phyloP scores from a whole-genome alignment of 2,329 filamentous ascomycete species.

The Colletotrichum viniferum region DNA sequence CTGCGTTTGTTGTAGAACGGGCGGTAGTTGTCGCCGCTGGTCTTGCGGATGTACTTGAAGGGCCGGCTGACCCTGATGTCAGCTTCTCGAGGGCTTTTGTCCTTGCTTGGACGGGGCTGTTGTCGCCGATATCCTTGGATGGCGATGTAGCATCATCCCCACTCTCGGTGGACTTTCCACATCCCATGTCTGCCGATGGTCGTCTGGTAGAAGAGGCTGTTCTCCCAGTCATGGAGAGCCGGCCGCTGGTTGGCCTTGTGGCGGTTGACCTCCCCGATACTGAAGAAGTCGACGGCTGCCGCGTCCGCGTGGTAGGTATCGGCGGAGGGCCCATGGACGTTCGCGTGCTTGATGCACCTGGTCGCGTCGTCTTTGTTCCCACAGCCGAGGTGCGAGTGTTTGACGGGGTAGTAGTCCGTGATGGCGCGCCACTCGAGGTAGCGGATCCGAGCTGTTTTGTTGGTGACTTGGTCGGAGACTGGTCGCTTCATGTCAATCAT shows the following conservation, averaged over 20 bases:
- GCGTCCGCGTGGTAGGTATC: conserved; percentile 47
- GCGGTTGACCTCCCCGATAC: conserved; percentile 27
- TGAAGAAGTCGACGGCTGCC: conserved; percentile 51
- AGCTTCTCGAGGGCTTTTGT: conserved; percentile 58
- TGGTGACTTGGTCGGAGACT: conserved; percentile 82
- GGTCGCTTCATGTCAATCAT: conserved; percentile 2
- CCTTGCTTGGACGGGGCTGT: conserved; percentile 55
- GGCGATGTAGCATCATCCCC: conserved; percentile 48
- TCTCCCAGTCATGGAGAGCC: conserved; percentile 42
- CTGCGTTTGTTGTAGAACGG: conserved; percentile 42
- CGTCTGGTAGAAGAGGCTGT: conserved; percentile 43
- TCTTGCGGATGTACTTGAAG: conserved; percentile 32
- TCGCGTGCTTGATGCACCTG: conserved; percentile 58
- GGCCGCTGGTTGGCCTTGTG: conserved; percentile 43
- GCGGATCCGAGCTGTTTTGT: conserved; percentile 71
- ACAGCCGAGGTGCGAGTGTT: conserved; percentile 52
- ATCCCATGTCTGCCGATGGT: conserved; percentile 51
- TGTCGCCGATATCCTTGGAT: conserved; percentile 56
- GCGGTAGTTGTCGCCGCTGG: conserved; percentile 32
- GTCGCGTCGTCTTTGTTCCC: conserved; percentile 52
- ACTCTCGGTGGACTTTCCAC: conserved; percentile 41
- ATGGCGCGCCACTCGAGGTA: conserved; percentile 60
- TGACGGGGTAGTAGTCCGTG: conserved; percentile 69
- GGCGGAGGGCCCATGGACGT: conserved; percentile 73
- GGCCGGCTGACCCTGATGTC: conserved; percentile 38